Evolutionary conservation across 306 rosid species (phyloP).

Genomic region (Vigna reflexopilosa): DNA sequence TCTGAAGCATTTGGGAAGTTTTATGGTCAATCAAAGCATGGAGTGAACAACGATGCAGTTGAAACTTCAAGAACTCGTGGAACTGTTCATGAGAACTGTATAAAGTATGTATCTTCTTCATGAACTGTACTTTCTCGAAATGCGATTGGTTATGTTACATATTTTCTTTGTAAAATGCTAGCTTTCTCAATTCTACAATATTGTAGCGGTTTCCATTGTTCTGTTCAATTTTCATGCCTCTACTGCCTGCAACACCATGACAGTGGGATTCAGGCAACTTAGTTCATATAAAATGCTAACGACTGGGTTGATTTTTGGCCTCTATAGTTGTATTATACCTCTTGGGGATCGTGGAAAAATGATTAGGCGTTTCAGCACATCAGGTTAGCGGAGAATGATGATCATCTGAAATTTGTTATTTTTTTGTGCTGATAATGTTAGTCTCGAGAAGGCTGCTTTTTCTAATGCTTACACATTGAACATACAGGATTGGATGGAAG

Average conservation of each 20-base stretch:
- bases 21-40: conserved; percentile 79
- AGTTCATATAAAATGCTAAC: conserved; percentile 30
- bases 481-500: conserved; percentile 89
- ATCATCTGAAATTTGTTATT: not conserved
- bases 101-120: conserved; percentile 60
- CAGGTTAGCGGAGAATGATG: conserved; percentile 69
- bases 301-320: conserved; percentile 36
- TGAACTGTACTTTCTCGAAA: conserved; percentile 28
- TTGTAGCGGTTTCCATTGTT: conserved; percentile 37
- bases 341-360: conserved; percentile 59
- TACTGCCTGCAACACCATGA: not conserved
- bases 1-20: conserved; percentile 95
- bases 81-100: conserved; percentile 85
- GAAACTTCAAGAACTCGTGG: conserved; percentile 80
- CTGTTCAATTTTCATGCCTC: conserved; percentile 1
- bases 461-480: conserved; percentile 22
- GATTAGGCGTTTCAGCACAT: conserved; percentile 85
- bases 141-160: not conserved
- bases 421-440: conserved; percentile 6
- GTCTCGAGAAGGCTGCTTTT: not conserved
- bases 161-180: conserved; percentile 20
- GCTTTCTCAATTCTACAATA: conserved; percentile 10
- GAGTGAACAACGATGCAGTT: conserved; percentile 63
- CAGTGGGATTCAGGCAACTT: conserved; percentile 33
- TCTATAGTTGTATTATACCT: conserved; percentile 76